Evolutionary conservation across 2,329 filamentous ascomycete species (phyloP).

Genomic region (Davidsoniella eucalypti): DNA sequence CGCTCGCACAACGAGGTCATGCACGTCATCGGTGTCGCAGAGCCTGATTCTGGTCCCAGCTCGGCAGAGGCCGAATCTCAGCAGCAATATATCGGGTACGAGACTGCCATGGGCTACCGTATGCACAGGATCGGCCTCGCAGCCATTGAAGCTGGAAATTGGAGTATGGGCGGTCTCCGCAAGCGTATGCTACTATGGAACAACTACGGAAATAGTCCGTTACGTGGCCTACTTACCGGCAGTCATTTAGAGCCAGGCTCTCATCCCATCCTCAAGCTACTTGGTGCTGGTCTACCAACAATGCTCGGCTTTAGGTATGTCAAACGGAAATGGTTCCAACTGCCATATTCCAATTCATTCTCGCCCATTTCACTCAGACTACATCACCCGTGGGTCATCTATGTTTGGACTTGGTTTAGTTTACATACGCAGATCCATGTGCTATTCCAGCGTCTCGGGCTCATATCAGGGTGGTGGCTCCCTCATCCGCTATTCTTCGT

Average conservation of each 20-base stretch:
- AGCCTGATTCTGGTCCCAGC: conserved; percentile 31
- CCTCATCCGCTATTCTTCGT: conserved; percentile 35
- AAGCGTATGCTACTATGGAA: conserved; percentile 34
- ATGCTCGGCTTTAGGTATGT: conserved; percentile 19
- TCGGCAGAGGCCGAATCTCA: conserved; percentile 25
- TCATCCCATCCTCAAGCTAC: conserved; percentile 20
- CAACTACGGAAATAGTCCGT: conserved; percentile 30
- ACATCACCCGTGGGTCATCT: conserved; percentile 5
- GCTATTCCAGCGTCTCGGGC: conserved; percentile 34
- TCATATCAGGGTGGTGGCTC: conserved; percentile 26
- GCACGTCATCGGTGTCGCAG: conserved; percentile 44
- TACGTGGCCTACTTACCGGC: conserved; percentile 24
- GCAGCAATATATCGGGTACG: conserved; percentile 26
- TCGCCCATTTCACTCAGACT: not conserved
- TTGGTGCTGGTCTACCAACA: conserved; percentile 25
- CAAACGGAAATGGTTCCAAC: conserved; percentile 4
- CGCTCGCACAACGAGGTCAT: conserved; percentile 47
- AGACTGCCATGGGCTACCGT: conserved; percentile 28
- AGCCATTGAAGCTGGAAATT: conserved; percentile 28
- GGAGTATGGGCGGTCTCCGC: conserved; percentile 36
- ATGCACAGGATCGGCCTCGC: conserved; percentile 22
- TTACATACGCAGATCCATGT: conserved; percentile 34
- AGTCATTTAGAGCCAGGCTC: conserved; percentile 20
- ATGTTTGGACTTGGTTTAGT: conserved; percentile 10
- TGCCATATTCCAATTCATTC: not conserved